Evolutionary conservation across 2,329 filamentous ascomycete genomes (phyloP).

Genomic region (Xylariaceae sp.): DNA sequence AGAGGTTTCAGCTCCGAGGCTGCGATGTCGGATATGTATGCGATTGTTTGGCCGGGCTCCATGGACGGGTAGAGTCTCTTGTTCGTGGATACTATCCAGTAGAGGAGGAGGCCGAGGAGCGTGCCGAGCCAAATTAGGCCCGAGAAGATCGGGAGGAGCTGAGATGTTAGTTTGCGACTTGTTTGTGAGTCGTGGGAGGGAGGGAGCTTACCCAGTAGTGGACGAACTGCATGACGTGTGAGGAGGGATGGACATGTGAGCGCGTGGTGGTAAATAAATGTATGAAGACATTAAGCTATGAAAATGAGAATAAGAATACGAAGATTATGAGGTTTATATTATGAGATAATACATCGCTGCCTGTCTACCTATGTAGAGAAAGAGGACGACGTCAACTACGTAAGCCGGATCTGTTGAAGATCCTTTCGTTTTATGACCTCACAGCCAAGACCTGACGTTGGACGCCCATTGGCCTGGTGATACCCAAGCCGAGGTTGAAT

Average conservation of each 20-base stretch:
- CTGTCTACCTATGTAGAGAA: no score
- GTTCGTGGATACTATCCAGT: slow-evolving; percentile 57
- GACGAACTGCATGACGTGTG: slow-evolving; percentile 22
- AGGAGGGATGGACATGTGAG: background rate
- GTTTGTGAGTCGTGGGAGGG: background rate
- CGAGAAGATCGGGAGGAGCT: slow-evolving; percentile 62
- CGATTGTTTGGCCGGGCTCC: slow-evolving; percentile 52
- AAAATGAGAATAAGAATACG: no score
- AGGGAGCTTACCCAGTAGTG: slow-evolving; percentile 29
- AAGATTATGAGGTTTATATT: no score
- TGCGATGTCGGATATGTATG: slow-evolving; percentile 68
- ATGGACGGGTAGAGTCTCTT: slow-evolving; percentile 57
- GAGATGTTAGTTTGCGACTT: background rate
- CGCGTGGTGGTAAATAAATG: background rate
- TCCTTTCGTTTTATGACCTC: no score
- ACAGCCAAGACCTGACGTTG: no score
- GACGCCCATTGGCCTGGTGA: no score
- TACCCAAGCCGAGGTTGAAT: no score
- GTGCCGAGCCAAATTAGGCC: slow-evolving; percentile 61
- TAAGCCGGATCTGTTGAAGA: no score
- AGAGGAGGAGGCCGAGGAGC: slow-evolving; percentile 63
- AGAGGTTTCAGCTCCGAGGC: slow-evolving; percentile 63
- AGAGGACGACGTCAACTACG: no score
- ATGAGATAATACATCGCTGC: no score
- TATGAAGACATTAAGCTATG: no score